These are phyloP conservation scores for Hypoxylon lienhwacheense DNA, from an alignment of 495 filamentous ascomycete species.

Conservation along the genomic window DNA sequence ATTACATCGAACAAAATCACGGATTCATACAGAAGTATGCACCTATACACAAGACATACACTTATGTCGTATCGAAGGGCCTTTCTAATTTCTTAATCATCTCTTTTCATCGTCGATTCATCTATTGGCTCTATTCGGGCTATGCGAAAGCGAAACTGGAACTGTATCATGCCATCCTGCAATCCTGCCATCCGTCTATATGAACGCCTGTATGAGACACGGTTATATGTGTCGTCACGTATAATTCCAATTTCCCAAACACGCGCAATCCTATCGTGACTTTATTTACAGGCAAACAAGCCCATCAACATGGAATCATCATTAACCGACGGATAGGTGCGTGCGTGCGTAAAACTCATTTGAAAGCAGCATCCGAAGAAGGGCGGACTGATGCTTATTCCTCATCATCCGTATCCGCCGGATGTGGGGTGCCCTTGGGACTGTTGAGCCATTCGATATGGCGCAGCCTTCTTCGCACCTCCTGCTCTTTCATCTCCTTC, in stretches of 20 bases:
- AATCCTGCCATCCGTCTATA: slow-evolving; percentile 28
- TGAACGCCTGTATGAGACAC: slow-evolving; percentile 18
- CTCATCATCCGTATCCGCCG: slow-evolving; percentile 78
- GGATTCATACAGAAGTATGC: too few relatives aligned
- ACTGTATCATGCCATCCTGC: slow-evolving; percentile 27
- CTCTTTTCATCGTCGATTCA: not conserved
- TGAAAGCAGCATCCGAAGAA: slow-evolving; percentile 5
- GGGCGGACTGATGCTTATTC: slow-evolving; percentile 41
- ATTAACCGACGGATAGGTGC: not conserved
- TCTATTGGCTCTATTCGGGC: not conserved
- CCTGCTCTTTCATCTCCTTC: slow-evolving; percentile 90
- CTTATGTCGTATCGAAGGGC: not conserved
- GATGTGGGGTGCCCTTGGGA: slow-evolving; percentile 77
- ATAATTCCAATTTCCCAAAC: slow-evolving; percentile 18
- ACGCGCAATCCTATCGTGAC: slow-evolving; percentile 7
- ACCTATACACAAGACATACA: too few relatives aligned
- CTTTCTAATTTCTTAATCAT: too few relatives aligned
- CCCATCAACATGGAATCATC: not conserved
- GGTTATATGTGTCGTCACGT: slow-evolving; percentile 10
- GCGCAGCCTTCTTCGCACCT: slow-evolving; percentile 81
- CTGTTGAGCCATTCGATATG: slow-evolving; percentile 93
- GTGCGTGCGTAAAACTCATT: slow-evolving; percentile 11
- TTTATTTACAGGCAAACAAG: slow-evolving; percentile 2
- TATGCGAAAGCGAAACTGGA: slow-evolving; percentile 11
- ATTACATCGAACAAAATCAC: too few relatives aligned